Conservation (phyloP, 2,329 filamentous ascomycete genomes). For the Fulvia fulva region DNA sequence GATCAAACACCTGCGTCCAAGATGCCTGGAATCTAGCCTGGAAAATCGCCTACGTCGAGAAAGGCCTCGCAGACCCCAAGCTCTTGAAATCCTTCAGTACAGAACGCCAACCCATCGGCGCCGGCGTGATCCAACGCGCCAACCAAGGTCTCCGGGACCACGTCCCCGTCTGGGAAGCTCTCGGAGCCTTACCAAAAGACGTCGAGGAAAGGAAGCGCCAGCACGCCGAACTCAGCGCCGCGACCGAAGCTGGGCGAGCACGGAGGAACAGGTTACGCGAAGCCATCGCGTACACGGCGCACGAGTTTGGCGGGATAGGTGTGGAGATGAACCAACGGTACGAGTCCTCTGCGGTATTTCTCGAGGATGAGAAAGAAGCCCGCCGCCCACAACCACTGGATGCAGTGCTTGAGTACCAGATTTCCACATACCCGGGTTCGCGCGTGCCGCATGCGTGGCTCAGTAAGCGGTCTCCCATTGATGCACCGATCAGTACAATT, state of each 20-base stretch:
- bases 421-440: constrained; percentile 54
- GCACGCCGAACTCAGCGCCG: constrained; percentile 27
- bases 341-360: constrained; percentile 36
- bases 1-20: constrained; percentile 39
- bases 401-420: constrained; percentile 25
- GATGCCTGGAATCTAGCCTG: constrained; percentile 18
- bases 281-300: constrained; percentile 29
- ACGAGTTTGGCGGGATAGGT: constrained; percentile 52
- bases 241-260: constrained; percentile 32
- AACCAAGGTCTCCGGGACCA: constrained; percentile 57
- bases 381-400: constrained; percentile 23
- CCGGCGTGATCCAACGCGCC: constrained; percentile 50
- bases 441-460: constrained; percentile 63
- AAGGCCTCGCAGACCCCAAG: constrained; percentile 17
- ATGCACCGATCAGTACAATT: constrained; percentile 50
- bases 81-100: constrained; percentile 30
- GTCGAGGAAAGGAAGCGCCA: constrained; percentile 29
- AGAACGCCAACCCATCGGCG: constrained; percentile 40
- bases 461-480: constrained; percentile 43
- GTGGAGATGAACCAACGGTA: constrained; percentile 60
- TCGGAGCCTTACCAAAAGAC: constrained; percentile 25
- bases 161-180: constrained; percentile 29
- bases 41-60: constrained; percentile 22
- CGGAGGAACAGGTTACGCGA: constrained; percentile 35
- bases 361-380: constrained; percentile 27